phyloP scores from a whole-genome alignment of 352 stramenopile genomes.

The Globisporangium uncinulatum region DNA sequence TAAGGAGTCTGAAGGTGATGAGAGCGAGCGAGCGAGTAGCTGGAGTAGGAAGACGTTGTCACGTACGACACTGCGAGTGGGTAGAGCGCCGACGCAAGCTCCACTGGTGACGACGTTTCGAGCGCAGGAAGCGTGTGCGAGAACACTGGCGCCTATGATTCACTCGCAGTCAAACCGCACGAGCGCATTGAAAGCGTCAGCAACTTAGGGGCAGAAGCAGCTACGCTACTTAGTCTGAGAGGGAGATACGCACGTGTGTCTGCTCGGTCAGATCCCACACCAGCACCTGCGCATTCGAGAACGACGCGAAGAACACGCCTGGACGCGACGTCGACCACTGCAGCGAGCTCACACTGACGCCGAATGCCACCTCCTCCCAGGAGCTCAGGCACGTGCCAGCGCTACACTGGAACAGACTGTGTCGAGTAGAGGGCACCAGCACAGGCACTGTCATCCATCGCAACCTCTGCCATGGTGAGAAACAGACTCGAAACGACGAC shows the following conservation, averaged over 20 bases:
- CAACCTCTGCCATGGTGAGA: not conserved
- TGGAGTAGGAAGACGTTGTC: no score
- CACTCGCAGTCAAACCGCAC: not conserved
- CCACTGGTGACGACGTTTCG: constrained; percentile 14
- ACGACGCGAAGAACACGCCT: constrained; percentile 51
- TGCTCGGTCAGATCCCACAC: constrained; percentile 51
- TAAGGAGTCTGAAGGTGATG: constrained; percentile 1
- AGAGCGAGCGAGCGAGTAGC: not conserved
- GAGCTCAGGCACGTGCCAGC: constrained; percentile 29
- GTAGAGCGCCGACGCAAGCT: constrained; percentile 28
- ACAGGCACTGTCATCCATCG: not conserved
- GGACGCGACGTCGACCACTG: constrained; percentile 49
- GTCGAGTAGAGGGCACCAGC: constrained; percentile 10
- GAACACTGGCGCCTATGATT: constrained; percentile 23
- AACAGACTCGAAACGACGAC: no score
- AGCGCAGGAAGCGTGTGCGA: constrained; percentile 20
- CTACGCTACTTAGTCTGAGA: no score
- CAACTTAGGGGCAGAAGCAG: no score
- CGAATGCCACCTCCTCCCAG: constrained; percentile 49
- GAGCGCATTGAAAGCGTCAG: no score
- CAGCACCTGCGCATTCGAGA: constrained; percentile 34
- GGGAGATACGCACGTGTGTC: constrained; percentile 22
- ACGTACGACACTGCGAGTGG: constrained; percentile 42
- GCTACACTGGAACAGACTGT: constrained; percentile 41
- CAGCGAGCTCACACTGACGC: constrained; percentile 30